Base-by-base conservation (phyloP, 2,329 filamentous ascomycete genomes). In the Pezicula radicicola region DNA sequence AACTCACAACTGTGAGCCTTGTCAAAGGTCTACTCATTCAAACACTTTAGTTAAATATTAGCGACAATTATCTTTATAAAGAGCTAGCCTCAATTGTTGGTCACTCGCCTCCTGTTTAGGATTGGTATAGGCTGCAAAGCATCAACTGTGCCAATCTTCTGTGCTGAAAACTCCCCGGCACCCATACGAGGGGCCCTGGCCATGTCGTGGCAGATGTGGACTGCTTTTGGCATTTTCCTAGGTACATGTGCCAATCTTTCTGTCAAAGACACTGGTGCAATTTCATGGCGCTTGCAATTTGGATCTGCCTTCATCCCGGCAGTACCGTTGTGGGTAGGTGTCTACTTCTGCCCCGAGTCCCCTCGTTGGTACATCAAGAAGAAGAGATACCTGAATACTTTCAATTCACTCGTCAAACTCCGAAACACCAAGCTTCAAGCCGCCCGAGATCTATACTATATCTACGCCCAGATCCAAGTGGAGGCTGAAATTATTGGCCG, bases 171-270 rank as follows among this genome's bases (percentile, higher is more conserved):
- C 50, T 72, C 73, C 2, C 79, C 79, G 3, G 73, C 77, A 9
- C 19, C 28, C 8, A 75, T 82, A 52, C 72, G 79, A 46, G 79
- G 79, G 51, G 77, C 85, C 3, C 73, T 28, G 88, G 91, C 53
- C n/a, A 92, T 93, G 88, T 85, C 84, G 55, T 93, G 89, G 88
- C 86, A 91, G 69, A 72, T 87, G 67, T 87, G 83, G 80, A 83
- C 77, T 2, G 77, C 77, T 4, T 80, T 84, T 62, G 80, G 81
- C 46, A 83, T 84, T 55, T 77, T 83, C 59, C 69, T 83, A 21
- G 56, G 58, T 6, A 50, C 33, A 19, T 50, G 43, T 69, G 27
- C 67, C 66, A 56, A 69, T 66, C 55, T 76, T 76, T 21, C 87
- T 12, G 48, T 41, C 36, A 70, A 42, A 7, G 82, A 83, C 37